Base-by-base conservation (phyloP, 352 stramenopile genomes). In the Pythium phragmiticola region DNA sequence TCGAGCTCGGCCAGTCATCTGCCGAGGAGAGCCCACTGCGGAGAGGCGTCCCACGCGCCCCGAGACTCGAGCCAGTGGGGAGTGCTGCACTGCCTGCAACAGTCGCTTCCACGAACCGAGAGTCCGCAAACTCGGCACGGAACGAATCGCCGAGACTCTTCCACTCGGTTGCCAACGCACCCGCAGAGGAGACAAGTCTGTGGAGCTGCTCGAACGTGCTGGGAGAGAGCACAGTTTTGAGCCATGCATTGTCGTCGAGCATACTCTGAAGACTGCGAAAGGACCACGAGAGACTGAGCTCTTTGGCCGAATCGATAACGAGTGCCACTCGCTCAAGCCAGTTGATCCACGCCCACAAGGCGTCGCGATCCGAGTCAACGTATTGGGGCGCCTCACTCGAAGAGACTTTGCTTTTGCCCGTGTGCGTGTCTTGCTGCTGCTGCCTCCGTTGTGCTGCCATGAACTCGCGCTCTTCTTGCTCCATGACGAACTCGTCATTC, bases 101-200 rank as follows among this genome's bases (percentile, higher is more conserved):
- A 0, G 42, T 45, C 8, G 9, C 34, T 33, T 48, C 33, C 16
- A 70, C 64, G 37, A 59, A 70, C 3, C 50, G 42, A 14, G 64
- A 66, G 4, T 48, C 58, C 4, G 69, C 69, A 73, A 89, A 89
- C 49, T 89, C 80, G 13, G 72, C 58, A n/a, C 80, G 76, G 30
- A 89, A 72, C 17, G 75, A 84, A 9, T 87, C 80, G 21, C 70
- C 68, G 48, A 62, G 53, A 4, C 52, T 51, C 54, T 82, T 88
- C 81, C 78, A 90, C 42, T 82, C 66, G 6, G 36, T 54, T n/a
- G 78, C 77, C 16, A 87, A 48, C 0, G 63, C 72, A 9, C 81
- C 81, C 2, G 76, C 60, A 12, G 60, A 75, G 3, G 69, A 59
- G 2, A 86, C 23, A 13, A 85, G 47, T 28, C 72, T 50, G 33